Evolutionary conservation across 495 filamentous ascomycete species (phyloP).

Genomic region (Penicillium roqueforti): DNA sequence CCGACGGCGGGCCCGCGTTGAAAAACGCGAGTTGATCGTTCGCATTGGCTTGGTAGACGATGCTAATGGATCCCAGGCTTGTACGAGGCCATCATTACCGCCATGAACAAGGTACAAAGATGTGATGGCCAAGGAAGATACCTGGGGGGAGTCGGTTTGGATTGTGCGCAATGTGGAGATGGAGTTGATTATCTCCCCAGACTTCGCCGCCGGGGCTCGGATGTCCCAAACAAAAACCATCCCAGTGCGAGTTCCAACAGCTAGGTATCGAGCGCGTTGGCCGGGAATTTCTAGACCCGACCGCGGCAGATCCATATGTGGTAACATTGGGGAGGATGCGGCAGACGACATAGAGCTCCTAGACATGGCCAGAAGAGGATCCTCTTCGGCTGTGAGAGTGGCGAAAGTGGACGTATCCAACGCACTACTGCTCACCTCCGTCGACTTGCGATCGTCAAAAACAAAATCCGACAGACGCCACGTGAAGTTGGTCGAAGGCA

Average conservation of each 20-base stretch:
- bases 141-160: conserved; percentile 84
- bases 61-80: conserved; percentile 92
- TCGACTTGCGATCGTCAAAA: conserved; percentile 47
- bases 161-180: conserved; percentile 71
- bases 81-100: conserved; percentile 90
- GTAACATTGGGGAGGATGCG: conserved; percentile 51
- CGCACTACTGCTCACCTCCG: conserved; percentile 64
- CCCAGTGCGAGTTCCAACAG: conserved; percentile 76
- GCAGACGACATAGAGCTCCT: conserved; percentile 55
- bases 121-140: conserved; percentile 80
- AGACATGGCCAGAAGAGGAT: conserved; percentile 60
- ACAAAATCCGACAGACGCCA: conserved; percentile 60
- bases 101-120: conserved; percentile 88
- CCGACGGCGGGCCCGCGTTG: conserved; percentile 69
- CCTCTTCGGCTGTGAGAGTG: conserved; percentile 66
- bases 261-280: conserved; percentile 74
- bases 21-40: conserved; percentile 85
- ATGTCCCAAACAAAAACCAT: conserved; percentile 80
- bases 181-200: conserved; percentile 46
- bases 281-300: conserved; percentile 64
- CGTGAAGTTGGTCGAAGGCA: conserved; percentile 30
- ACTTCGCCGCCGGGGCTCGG: conserved; percentile 55
- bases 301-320: conserved; percentile 43
- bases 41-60: conserved; percentile 76
- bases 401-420: conserved; percentile 77